Percentiles rank a stretch among this genome's conserved stretches.
These are phyloP conservation scores for Ogataea hybrid DNA, from an alignment of 1,139 yeast genomes.

Conservation along the genomic window DNA sequence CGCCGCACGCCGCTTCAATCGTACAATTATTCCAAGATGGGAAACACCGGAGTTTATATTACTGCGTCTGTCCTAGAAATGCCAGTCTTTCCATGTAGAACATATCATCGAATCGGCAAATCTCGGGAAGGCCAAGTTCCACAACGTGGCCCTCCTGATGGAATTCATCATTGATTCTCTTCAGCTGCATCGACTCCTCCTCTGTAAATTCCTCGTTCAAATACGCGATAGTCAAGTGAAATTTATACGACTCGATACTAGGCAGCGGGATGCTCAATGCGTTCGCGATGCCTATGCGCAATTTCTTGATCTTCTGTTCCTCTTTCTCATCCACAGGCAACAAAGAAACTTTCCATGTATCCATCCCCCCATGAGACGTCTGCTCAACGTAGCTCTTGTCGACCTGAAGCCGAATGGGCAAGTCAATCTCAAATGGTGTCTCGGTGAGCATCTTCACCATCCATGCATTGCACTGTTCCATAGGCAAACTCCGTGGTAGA, in stretches of 20 bases:
- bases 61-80: conserved; percentile 3
- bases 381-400: conserved; percentile 12
- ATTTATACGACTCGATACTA: conserved; percentile 7
- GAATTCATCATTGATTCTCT: conserved; percentile 9
- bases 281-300: conserved; percentile 12
- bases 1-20: not conserved
- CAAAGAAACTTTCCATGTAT: conserved; percentile 19
- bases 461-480: conserved; percentile 18
- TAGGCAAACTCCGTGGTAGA: conserved; percentile 12
- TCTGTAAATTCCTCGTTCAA: conserved; percentile 13
- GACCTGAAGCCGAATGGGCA: conserved; percentile 15
- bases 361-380: conserved; percentile 13
- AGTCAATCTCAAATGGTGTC: conserved; percentile 7
- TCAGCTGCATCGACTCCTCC: conserved; percentile 14
- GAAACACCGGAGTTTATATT: not conserved
- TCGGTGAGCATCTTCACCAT: conserved; percentile 8
- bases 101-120: conserved; percentile 19
- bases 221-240: conserved; percentile 20
- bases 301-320: conserved; percentile 6
- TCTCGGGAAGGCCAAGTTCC: conserved; percentile 16
- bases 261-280: conserved; percentile 7
- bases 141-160: conserved; percentile 9
- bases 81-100: conserved; percentile 16
- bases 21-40: not conserved
- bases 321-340: conserved; percentile 13